Conservation (phyloP, 192 early-diverging fungal species). For the Coemansia guatemalensis region DNA sequence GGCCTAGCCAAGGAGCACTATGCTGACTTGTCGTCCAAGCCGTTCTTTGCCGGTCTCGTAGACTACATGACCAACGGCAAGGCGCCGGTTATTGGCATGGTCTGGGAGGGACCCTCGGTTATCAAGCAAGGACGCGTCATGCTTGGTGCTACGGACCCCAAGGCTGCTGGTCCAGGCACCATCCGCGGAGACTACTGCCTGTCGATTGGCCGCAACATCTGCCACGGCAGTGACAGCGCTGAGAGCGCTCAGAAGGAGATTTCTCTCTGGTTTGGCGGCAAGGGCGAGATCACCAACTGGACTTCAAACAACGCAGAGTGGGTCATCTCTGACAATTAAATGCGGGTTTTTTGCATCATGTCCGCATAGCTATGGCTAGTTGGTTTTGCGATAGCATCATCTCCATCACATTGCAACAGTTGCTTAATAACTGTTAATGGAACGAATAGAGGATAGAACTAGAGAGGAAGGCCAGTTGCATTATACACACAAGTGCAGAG, state of each 20-base stretch:
- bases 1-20: constrained; percentile 83
- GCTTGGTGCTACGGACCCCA: constrained; percentile 92
- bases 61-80: constrained; percentile 90
- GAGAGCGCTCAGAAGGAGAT: constrained; percentile 84
- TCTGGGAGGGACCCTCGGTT: constrained; percentile 86
- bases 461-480: background rate
- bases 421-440: background rate
- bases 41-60: constrained; percentile 88
- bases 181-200: constrained; percentile 87
- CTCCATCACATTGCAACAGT: background rate
- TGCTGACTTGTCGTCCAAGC: constrained; percentile 76
- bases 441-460: background rate
- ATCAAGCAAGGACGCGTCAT: constrained; percentile 84
- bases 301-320: constrained; percentile 63
- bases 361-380: background rate
- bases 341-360: background rate
- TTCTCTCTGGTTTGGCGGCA: constrained; percentile 68
- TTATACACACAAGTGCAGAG: background rate
- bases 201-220: constrained; percentile 77
- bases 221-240: constrained; percentile 85
- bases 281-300: constrained; percentile 64
- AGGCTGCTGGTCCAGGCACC: constrained; percentile 81
- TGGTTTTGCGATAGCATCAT: background rate
- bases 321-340: constrained; percentile 68
- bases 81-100: constrained; percentile 78